Percentiles rank a stretch among this genome's conserved stretches.
Conservation (phyloP, 1,284 basidiomycete species). For the Kalmanozyma brasiliensis region DNA sequence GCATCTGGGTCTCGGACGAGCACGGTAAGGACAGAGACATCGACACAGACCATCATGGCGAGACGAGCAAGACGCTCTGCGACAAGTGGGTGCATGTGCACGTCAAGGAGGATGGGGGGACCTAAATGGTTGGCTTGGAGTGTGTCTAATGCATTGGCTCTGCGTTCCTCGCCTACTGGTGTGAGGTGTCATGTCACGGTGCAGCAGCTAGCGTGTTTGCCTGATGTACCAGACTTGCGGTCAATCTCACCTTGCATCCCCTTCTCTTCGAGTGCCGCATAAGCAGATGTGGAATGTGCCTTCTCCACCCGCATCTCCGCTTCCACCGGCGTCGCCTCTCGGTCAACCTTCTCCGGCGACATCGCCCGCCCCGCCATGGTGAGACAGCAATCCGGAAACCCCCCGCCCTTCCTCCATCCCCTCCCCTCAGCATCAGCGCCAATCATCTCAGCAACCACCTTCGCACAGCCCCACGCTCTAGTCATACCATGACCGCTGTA, state of each 20-base stretch:
- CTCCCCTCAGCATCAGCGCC: conserved; percentile 71
- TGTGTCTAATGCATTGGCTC: too few relatives aligned
- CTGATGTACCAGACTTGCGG: too few relatives aligned
- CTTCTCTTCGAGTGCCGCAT: too few relatives aligned
- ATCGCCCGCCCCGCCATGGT: conserved; percentile 4
- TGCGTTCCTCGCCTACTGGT: too few relatives aligned
- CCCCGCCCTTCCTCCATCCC: conserved; percentile 73
- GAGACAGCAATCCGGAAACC: conserved; percentile 68
- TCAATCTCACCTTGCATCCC: too few relatives aligned
- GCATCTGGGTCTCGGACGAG: conserved; percentile 34
- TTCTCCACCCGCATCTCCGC: too few relatives aligned
- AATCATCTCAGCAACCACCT: conserved; percentile 77
- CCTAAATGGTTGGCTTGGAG: too few relatives aligned
- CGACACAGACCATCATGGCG: neutral
- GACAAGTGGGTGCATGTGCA: conserved; percentile 28
- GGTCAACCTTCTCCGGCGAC: too few relatives aligned
- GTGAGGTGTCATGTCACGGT: too few relatives aligned
- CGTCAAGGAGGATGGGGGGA: conserved; percentile 9
- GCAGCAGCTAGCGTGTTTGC: too few relatives aligned
- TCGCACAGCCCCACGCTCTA: conserved; percentile 75
- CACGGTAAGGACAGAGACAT: conserved; percentile 7
- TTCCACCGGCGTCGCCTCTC: too few relatives aligned
- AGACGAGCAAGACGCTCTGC: conserved; percentile 2
- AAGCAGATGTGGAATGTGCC: too few relatives aligned
- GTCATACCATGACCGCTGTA: conserved; percentile 85